Percentiles rank a stretch among this genome's conserved stretches.
These are phyloP conservation scores for Vinca major DNA, from an alignment of 305 asterid genomes.

Conservation along the genomic window DNA sequence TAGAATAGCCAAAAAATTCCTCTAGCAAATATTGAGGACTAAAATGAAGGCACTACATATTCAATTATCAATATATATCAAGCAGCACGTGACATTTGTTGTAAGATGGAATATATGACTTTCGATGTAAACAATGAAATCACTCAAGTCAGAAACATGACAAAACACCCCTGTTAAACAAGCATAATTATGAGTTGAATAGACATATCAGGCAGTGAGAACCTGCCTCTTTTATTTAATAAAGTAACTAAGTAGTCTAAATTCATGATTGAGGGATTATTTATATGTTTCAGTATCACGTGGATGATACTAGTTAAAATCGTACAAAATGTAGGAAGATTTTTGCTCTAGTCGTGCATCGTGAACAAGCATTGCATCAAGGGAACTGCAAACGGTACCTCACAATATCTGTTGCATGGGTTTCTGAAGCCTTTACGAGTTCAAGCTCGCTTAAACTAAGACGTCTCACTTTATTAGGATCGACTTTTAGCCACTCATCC, in stretches of 20 bases:
- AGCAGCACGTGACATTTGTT: neutral
- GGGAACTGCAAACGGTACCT: constrained; percentile 29
- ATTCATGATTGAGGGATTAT: neutral
- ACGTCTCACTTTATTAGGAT: constrained; percentile 65
- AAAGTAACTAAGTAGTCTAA: too few species aligned
- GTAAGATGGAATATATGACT: neutral
- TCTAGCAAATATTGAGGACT: neutral
- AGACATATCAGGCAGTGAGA: neutral
- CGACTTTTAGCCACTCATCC: constrained; percentile 59
- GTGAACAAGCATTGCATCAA: constrained; percentile 3
- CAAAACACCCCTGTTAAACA: neutral
- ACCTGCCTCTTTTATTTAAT: neutral
- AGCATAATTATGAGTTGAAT: neutral
- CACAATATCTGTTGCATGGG: constrained; percentile 45
- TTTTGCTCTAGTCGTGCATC: neutral
- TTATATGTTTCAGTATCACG: neutral
- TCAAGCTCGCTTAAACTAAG: constrained; percentile 81
- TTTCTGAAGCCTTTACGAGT: constrained; percentile 45
- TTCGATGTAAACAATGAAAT: neutral
- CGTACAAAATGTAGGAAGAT: neutral
- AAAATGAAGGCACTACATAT: neutral
- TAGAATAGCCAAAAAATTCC: neutral
- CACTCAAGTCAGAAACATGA: neutral
- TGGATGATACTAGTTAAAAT: neutral
- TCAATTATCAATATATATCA: neutral